Percentiles rank a stretch among this genome's conserved stretches.
Conservation (phyloP, 1,139 yeast species). For the Taphrina pruni region DNA sequence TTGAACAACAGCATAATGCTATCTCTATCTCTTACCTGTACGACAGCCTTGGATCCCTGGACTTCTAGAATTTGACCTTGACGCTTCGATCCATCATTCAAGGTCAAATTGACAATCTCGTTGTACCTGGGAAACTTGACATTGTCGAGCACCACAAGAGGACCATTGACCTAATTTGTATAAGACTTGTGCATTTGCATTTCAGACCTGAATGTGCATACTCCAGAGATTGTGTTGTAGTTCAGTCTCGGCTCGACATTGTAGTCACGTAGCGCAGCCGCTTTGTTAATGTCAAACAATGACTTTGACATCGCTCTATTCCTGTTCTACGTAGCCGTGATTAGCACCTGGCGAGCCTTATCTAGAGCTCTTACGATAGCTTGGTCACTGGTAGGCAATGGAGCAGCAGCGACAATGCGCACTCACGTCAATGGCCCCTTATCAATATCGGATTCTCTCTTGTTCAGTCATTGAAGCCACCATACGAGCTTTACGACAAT, state of each 20-base stretch:
- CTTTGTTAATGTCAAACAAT: slow-evolving; percentile 47
- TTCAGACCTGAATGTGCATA: not conserved
- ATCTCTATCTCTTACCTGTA: slow-evolving; percentile 59
- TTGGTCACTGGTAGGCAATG: not conserved
- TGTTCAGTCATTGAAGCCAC: not conserved
- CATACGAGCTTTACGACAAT: not conserved
- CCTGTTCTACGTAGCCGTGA: slow-evolving; percentile 1
- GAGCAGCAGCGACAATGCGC: slow-evolving; percentile 12
- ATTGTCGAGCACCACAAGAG: slow-evolving; percentile 84
- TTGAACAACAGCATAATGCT: not conserved
- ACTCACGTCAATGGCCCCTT: slow-evolving; percentile 14
- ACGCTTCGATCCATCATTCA: slow-evolving; percentile 91
- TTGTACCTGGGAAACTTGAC: slow-evolving; percentile 80
- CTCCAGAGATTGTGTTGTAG: slow-evolving; percentile 96
- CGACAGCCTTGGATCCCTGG: slow-evolving; percentile 94
- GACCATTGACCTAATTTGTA: slow-evolving; percentile 69
- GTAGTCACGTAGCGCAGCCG: slow-evolving; percentile 48
- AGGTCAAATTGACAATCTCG: slow-evolving; percentile 93
- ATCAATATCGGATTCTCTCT: slow-evolving; percentile 1
- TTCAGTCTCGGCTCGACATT: slow-evolving; percentile 47
- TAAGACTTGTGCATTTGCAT: too few species aligned
- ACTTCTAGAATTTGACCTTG: slow-evolving; percentile 99
- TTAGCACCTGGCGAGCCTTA: not conserved
- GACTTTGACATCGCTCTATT: slow-evolving; percentile 25
- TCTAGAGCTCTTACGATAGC: not conserved